Conservation (phyloP, 73 alveolate species). For the Paramecium primaurelia region DNA sequence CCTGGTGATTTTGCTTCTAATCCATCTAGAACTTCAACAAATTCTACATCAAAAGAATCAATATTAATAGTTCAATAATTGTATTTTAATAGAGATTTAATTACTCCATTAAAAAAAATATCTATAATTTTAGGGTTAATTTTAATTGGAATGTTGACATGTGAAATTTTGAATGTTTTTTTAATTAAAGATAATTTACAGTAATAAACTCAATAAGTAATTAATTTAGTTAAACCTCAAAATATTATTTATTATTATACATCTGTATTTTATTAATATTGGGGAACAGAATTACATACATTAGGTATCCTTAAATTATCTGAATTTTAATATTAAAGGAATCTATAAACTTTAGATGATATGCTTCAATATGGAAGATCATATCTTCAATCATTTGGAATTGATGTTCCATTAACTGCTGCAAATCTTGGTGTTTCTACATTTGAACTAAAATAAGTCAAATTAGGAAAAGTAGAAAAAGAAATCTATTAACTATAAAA, state of each 20-base stretch:
- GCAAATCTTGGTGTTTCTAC: background rate
- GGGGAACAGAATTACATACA: background rate
- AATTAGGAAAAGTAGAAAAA: background rate
- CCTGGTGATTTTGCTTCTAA: background rate
- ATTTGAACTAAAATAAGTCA: background rate
- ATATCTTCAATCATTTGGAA: background rate
- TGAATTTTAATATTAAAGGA: background rate
- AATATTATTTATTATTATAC: background rate
- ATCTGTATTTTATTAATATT: background rate
- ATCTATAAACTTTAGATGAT: background rate
- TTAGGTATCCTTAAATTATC: background rate
- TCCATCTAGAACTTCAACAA: background rate
- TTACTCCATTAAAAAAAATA: background rate
- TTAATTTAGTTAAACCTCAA: background rate
- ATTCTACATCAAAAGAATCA: constrained; percentile 17
- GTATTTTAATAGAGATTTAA: background rate
- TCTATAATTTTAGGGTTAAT: background rate
- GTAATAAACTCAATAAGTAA: background rate
- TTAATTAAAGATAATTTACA: background rate
- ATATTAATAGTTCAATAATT: background rate
- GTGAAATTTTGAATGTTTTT: background rate
- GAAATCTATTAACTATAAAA: background rate
- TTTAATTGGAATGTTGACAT: background rate
- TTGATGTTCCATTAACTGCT: background rate
- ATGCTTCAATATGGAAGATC: background rate